These are phyloP conservation scores for Aspergillus hancockii DNA, from an alignment of 495 filamentous ascomycete genomes.

Conservation along the genomic window DNA sequence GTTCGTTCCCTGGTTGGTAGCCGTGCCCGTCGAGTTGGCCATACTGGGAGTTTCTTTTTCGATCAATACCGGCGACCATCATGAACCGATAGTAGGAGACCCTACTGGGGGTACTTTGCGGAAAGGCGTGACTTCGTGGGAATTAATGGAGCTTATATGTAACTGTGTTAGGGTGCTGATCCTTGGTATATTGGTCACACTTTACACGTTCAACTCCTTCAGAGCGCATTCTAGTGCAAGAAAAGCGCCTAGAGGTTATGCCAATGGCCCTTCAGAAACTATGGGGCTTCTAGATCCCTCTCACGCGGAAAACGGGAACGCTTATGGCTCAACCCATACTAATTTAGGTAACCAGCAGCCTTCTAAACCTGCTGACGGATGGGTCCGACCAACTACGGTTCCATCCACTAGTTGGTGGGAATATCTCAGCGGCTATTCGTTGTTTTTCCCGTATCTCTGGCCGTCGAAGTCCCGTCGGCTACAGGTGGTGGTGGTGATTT, in stretches of 20 bases:
- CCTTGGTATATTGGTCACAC: slow-evolving; percentile 55
- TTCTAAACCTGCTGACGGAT: slow-evolving; percentile 49
- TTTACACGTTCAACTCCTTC: slow-evolving; percentile 59
- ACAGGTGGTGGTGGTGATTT: slow-evolving; percentile 75
- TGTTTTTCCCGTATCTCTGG: slow-evolving; percentile 96
- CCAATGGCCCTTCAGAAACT: slow-evolving; percentile 51
- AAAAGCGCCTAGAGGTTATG: slow-evolving; percentile 28
- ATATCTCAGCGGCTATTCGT: slow-evolving; percentile 80
- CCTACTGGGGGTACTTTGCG: slow-evolving; percentile 44
- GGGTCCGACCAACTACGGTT: slow-evolving; percentile 66
- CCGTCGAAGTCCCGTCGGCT: slow-evolving; percentile 71
- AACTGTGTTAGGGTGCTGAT: slow-evolving; percentile 61
- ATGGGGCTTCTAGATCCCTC: slow-evolving; percentile 51
- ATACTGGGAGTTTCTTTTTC: slow-evolving; percentile 65
- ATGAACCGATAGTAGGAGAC: slow-evolving; percentile 60
- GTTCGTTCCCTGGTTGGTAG: slow-evolving; percentile 71
- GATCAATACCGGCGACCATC: slow-evolving; percentile 60
- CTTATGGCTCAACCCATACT: slow-evolving; percentile 53
- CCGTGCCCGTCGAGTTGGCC: slow-evolving; percentile 64
- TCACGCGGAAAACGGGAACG: slow-evolving; percentile 46
- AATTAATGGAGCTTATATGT: slow-evolving; percentile 59
- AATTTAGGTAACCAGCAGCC: slow-evolving; percentile 33
- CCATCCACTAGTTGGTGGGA: slow-evolving; percentile 82
- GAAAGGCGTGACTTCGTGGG: slow-evolving; percentile 62
- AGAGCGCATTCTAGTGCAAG: slow-evolving; percentile 26